phyloP scores from a whole-genome alignment of 768 basidiomycete species.

The Tulasnella sp. region DNA sequence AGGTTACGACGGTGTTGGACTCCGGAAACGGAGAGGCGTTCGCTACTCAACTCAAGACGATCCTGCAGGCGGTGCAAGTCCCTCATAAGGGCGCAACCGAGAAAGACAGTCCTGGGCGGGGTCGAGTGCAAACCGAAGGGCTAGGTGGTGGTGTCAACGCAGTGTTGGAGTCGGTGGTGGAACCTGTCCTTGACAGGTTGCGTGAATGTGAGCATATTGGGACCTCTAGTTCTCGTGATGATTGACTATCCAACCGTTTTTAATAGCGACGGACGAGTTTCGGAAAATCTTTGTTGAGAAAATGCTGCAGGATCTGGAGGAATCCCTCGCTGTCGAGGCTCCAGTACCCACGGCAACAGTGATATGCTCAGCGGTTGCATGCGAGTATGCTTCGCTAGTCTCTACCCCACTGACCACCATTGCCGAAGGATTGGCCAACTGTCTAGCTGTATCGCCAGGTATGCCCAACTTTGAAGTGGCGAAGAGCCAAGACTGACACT shows the following conservation, averaged over 20 bases:
- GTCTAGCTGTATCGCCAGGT: slow-evolving; percentile 36
- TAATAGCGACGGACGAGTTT: neutral
- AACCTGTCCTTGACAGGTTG: slow-evolving; percentile 4
- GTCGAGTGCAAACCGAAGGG: slow-evolving; percentile 14
- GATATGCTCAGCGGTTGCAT: slow-evolving; percentile 55
- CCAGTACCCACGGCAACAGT: slow-evolving; percentile 45
- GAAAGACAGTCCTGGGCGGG: neutral
- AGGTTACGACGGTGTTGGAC: slow-evolving; percentile 20
- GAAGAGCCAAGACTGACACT: neutral
- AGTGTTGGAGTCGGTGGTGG: slow-evolving; percentile 9
- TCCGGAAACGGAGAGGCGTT: slow-evolving; percentile 31
- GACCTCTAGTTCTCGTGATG: neutral
- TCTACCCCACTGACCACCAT: slow-evolving; percentile 40
- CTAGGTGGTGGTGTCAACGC: slow-evolving; percentile 13
- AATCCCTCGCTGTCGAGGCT: neutral
- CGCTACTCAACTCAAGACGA: slow-evolving; percentile 41
- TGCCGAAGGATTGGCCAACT: slow-evolving; percentile 34
- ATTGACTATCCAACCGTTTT: neutral
- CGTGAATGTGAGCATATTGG: slow-evolving; percentile 1
- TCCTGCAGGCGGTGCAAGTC: slow-evolving; percentile 34
- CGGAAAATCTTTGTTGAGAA: neutral
- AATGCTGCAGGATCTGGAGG: neutral
- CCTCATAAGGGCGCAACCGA: slow-evolving; percentile 24
- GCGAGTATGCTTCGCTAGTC: slow-evolving; percentile 41
- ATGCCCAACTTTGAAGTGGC: slow-evolving; percentile 21